Evolutionary conservation across 768 basidiomycete genomes (phyloP).

Genomic region (Podaxis mareebaensis): DNA sequence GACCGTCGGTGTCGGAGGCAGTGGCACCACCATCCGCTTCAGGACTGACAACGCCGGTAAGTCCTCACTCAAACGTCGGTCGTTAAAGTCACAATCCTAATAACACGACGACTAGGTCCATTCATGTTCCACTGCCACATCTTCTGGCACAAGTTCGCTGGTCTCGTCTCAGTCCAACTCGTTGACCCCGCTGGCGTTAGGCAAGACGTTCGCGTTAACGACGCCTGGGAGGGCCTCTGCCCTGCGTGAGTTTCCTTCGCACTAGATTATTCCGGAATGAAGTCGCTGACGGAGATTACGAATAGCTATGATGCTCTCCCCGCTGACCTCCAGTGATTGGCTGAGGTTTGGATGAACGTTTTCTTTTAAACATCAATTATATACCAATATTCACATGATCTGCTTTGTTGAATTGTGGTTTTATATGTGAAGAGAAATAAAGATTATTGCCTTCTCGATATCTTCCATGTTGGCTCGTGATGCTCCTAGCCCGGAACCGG

Average conservation of each 20-base stretch:
- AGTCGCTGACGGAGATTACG: not conserved
- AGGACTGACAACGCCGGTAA: constrained; percentile 21
- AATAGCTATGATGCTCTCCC: constrained; percentile 10
- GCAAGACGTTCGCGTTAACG: constrained; percentile 8
- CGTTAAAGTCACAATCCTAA: not conserved
- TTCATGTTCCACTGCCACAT: constrained; percentile 26
- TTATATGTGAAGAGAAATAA: not conserved
- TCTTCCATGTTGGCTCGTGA: not conserved
- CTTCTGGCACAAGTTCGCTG: constrained; percentile 20
- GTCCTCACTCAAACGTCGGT: not conserved
- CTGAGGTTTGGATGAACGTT: not conserved
- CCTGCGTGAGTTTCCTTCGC: constrained; percentile 17
- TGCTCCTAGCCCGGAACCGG: no score
- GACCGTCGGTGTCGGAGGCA: constrained; percentile 20
- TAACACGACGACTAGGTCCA: constrained; percentile 12
- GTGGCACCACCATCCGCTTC: constrained; percentile 24
- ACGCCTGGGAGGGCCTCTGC: constrained; percentile 19
- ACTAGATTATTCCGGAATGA: not conserved
- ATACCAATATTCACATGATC: not conserved
- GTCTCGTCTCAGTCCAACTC: constrained; percentile 20
- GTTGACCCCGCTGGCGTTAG: constrained; percentile 9
- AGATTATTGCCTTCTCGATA: not conserved
- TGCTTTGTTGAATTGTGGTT: not conserved
- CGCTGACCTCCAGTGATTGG: not conserved
- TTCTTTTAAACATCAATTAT: not conserved